A percentile compares a stretch with the other conserved stretches of the same genome.
These are phyloP conservation scores for Exophiala oligosperma DNA, from an alignment of 2,329 filamentous ascomycete genomes.

Conservation along the genomic window DNA sequence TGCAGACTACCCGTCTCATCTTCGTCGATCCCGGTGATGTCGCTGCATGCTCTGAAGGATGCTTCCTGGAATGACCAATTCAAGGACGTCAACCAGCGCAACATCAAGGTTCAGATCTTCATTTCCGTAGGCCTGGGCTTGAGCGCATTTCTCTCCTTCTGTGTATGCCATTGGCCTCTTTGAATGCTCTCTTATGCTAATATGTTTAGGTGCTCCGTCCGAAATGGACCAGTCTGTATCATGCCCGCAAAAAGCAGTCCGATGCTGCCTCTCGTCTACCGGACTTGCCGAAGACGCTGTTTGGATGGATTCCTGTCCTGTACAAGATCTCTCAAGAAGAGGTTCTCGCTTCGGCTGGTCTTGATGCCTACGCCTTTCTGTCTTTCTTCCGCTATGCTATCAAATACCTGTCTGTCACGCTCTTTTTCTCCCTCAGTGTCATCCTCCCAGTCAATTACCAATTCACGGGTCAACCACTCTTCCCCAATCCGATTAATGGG, in stretches of 20 bases:
- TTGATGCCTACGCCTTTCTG: constrained; percentile 95
- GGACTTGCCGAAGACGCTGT: constrained; percentile 75
- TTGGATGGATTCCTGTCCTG: constrained; percentile 89
- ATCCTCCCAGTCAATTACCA: constrained; percentile 82
- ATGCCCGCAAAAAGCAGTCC: constrained; percentile 78
- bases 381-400: constrained; percentile 95
- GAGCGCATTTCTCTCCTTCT: constrained; percentile 47
- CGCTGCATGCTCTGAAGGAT: constrained; percentile 17
- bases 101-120: constrained; percentile 46
- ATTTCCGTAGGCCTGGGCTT: constrained; percentile 45
- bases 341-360: constrained; percentile 81
- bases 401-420: constrained; percentile 74
- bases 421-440: constrained; percentile 77
- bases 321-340: constrained; percentile 86
- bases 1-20: not conserved
- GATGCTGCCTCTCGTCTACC: constrained; percentile 68
- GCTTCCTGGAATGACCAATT: constrained; percentile 28
- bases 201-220: constrained; percentile 70
- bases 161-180: constrained; percentile 36
- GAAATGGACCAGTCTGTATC: constrained; percentile 88
- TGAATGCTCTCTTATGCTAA: constrained; percentile 5
- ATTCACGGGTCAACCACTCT: constrained; percentile 52
- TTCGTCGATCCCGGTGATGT: constrained; percentile 11
- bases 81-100: constrained; percentile 31
- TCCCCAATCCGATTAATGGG: constrained; percentile 20